Base-by-base conservation (phyloP, 177 flowering plant species). In the Vitis hybrid region DNA sequence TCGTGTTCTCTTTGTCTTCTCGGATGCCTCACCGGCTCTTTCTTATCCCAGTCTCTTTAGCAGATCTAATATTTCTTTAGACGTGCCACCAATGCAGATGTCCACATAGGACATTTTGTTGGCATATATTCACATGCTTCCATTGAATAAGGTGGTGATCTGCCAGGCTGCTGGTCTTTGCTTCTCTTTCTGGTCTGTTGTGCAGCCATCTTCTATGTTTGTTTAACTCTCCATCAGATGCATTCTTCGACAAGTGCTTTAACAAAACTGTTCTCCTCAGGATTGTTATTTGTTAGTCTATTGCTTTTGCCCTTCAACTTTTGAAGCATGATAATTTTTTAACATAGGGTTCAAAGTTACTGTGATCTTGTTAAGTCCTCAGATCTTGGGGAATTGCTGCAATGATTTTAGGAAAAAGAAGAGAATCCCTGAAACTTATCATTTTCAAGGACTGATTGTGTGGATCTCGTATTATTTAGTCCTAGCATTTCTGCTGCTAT, bases 101-200 rank as follows among this genome's bases (percentile, higher is more conserved):
- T 63, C 64, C 70, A 76, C 44, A 8, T 66, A 61, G 66, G 28
- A 50, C 18, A 65, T 61, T 55, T 51, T 28, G 54, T 67, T 19
- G 62, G 60, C 67, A 68, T 65, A 72, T 20, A 52, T 68, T 72
- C 79, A 77, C 73, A 24, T 77, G 79, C 70, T 66, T 47, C 3
- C 66, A 20, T 65, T 54, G 38, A 12, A 4, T 56, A 15, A 68
- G 11, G 38, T 47, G 19, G 17, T 2, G 44, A 51, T 54, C 31
- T 71, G 67, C 59, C 59, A 51, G 55, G 66, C 52, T n/a, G 59
- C 51, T 52, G 15, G 31, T 49, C 54, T 49, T 57, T 33, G 53
- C 9, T 18, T 64, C 17, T 63, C 62, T 55, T 33, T 17, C 33
- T 60, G 63, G 24, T 60, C 13, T 24, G 33, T 60, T 60, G 38